Conservation (phyloP, 192 early-diverging fungal genomes). For the Coemansia sp. region DNA sequence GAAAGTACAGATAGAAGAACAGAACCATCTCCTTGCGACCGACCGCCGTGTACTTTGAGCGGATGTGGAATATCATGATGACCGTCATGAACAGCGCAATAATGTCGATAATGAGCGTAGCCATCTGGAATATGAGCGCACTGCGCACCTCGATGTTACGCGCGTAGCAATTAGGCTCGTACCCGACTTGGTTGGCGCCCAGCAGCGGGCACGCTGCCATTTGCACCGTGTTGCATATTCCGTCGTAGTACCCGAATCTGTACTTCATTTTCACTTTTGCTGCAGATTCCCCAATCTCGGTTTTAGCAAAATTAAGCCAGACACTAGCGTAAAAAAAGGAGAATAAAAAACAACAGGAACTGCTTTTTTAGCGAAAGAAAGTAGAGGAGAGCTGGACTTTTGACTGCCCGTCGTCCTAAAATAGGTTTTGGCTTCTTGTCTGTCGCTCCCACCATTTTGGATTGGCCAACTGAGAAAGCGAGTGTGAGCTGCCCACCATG, state of each 20-base stretch:
- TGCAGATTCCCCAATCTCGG: neutral
- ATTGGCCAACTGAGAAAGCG: neutral
- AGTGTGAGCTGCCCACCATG: neutral
- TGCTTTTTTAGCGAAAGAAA: neutral
- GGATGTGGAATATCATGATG: slow-evolving; percentile 98
- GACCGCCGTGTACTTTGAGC: slow-evolving; percentile 98
- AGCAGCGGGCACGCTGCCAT: slow-evolving; percentile 90
- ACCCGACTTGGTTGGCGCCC: slow-evolving; percentile 63
- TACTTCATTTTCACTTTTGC: slow-evolving; percentile 14
- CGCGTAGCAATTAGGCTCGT: slow-evolving; percentile 91
- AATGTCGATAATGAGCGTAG: slow-evolving; percentile 90
- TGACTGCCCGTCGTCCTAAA: neutral
- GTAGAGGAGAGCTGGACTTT: neutral
- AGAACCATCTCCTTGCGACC: slow-evolving; percentile 98
- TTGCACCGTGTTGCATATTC: slow-evolving; percentile 80
- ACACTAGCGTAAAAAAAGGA: slow-evolving; percentile 1
- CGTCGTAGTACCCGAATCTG: slow-evolving; percentile 84
- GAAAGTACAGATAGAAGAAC: slow-evolving; percentile 96
- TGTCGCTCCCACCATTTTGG: neutral
- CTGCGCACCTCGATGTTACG: slow-evolving; percentile 88
- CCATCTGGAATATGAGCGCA: slow-evolving; percentile 92
- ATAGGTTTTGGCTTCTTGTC: slow-evolving; percentile 8
- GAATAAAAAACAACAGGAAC: slow-evolving; percentile 9
- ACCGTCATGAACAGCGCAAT: slow-evolving; percentile 92
- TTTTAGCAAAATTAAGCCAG: neutral